A percentile compares a stretch with the other conserved stretches of the same genome.
phyloP scores from a whole-genome alignment of 306 rosid species.

The Rosa persica region DNA sequence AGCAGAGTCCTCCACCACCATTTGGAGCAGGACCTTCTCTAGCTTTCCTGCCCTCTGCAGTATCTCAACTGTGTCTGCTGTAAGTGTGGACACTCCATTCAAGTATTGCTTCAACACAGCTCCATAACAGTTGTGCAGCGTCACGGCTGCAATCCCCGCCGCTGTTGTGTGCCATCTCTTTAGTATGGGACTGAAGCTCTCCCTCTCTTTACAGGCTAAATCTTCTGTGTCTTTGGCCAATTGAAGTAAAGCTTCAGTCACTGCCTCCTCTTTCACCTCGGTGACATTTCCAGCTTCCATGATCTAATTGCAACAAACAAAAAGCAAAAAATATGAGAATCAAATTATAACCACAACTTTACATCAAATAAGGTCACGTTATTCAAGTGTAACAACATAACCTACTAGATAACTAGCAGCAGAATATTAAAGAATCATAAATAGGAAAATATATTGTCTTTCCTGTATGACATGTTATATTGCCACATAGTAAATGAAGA shows the following conservation, averaged over 20 bases:
- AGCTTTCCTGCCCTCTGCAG: constrained; percentile 71
- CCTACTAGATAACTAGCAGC: neutral
- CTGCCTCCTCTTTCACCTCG: constrained; percentile 48
- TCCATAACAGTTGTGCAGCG: constrained; percentile 78
- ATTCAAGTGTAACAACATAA: neutral
- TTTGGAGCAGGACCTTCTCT: constrained; percentile 79
- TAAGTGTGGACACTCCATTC: constrained; percentile 46
- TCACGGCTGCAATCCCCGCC: constrained; percentile 69
- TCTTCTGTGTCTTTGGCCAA: constrained; percentile 82
- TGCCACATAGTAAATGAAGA: neutral
- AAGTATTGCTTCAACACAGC: constrained; percentile 68
- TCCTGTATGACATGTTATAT: neutral
- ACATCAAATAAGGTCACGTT: neutral
- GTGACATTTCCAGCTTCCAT: constrained; percentile 47
- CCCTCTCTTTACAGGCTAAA: constrained; percentile 75
- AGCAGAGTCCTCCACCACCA: constrained; percentile 74
- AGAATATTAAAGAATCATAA: neutral
- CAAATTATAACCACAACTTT: neutral
- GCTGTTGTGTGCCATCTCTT: constrained; percentile 69
- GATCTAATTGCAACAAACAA: constrained; percentile 37
- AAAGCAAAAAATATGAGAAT: neutral
- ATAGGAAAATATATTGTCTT: neutral
- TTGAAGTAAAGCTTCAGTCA: constrained; percentile 47
- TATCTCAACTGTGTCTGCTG: constrained; percentile 57
- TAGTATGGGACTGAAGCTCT: constrained; percentile 60